Percentiles rank a stretch among this genome's conserved stretches.
Evolutionary conservation across 768 basidiomycete species (phyloP).

Genomic region (Lactarius hengduanensis): DNA sequence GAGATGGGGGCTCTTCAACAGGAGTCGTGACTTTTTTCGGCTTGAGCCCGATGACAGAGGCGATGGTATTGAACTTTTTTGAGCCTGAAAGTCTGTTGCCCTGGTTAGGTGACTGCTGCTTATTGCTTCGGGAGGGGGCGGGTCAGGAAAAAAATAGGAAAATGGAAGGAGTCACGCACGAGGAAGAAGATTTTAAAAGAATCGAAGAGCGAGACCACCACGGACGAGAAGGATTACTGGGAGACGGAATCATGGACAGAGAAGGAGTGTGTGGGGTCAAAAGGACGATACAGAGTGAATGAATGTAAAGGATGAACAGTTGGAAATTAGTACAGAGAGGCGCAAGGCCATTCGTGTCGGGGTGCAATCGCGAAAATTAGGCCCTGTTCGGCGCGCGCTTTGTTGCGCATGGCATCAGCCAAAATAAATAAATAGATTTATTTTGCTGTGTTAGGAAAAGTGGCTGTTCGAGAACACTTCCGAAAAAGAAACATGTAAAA

Average conservation of each 20-base stretch:
- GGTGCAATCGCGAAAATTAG: not conserved
- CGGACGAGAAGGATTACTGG: constrained; percentile 30
- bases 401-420: no score
- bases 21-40: constrained; percentile 57
- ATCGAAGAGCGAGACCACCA: constrained; percentile 40
- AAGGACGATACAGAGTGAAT: not conserved
- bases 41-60: constrained; percentile 62
- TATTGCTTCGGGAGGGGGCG: constrained; percentile 2
- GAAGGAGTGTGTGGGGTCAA: constrained; percentile 18
- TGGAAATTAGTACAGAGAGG: not conserved
- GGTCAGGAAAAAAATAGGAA: not conserved
- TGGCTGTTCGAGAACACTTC: no score
- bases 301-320: not conserved
- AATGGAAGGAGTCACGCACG: constrained; percentile 11
- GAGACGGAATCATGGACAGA: constrained; percentile 14
- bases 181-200: constrained; percentile 31
- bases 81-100: constrained; percentile 16
- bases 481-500: no score
- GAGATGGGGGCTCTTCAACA: constrained; percentile 49
- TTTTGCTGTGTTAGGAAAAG: no score
- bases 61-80: constrained; percentile 55
- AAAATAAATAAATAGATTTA: no score
- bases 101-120: constrained; percentile 7
- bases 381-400: no score
- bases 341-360: not conserved